Evolutionary conservation across 1,139 yeast species (phyloP).

Genomic region (Zygoascus meyerae): DNA sequence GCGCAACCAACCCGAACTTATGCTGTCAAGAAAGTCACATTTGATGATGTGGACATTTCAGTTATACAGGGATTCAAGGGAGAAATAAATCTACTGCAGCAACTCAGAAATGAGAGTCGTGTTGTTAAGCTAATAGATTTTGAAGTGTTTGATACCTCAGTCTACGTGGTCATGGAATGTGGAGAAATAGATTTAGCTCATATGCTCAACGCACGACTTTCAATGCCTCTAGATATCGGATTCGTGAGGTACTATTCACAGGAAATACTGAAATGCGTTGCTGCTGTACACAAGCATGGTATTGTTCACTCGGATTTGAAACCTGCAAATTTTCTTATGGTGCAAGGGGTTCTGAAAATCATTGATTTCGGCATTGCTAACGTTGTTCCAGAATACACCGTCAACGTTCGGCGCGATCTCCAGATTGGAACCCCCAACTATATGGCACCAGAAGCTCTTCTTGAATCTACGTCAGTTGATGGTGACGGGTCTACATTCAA

Average conservation of each 20-base stretch:
- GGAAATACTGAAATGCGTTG: conserved; percentile 78
- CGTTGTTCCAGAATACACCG: conserved; percentile 88
- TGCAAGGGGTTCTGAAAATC: conserved; percentile 75
- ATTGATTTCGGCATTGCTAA: conserved; percentile 97
- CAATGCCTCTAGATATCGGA: conserved; percentile 56
- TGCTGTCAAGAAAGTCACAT: conserved; percentile 78
- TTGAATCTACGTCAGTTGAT: conserved; percentile 46
- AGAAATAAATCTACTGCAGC: conserved; percentile 70
- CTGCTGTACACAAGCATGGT: conserved; percentile 80
- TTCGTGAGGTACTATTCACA: conserved; percentile 77
- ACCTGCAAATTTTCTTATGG: conserved; percentile 91
- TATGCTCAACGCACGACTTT: conserved; percentile 56
- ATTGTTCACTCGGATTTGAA: conserved; percentile 93
- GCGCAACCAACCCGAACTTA: conserved; percentile 40
- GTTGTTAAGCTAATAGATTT: conserved; percentile 78
- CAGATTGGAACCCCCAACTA: conserved; percentile 96
- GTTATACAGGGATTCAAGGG: conserved; percentile 80
- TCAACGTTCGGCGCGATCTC: conserved; percentile 81
- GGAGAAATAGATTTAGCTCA: conserved; percentile 91
- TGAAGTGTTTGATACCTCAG: conserved; percentile 57
- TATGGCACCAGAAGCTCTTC: conserved; percentile 95
- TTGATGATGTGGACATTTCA: conserved; percentile 64
- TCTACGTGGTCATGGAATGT: conserved; percentile 85
- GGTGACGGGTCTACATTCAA: conserved; percentile 39
- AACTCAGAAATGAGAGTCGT: conserved; percentile 55